Evolutionary conservation across 192 early-diverging fungal species (phyloP).

Genomic region (Coemansia sp.): DNA sequence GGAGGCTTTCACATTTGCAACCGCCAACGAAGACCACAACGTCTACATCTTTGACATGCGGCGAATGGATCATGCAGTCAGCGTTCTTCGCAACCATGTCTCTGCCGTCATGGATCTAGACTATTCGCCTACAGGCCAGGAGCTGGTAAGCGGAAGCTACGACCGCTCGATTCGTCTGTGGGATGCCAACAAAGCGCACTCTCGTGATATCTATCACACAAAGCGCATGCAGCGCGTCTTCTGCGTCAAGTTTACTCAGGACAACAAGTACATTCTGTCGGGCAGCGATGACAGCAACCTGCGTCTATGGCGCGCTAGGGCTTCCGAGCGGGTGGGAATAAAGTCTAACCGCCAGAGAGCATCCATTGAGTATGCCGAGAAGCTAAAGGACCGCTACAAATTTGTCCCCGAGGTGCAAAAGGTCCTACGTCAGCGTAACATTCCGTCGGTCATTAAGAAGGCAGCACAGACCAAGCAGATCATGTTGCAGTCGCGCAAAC

Average conservation of each 20-base stretch:
- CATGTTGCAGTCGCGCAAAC: slow-evolving; percentile 77
- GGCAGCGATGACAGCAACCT: slow-evolving; percentile 98
- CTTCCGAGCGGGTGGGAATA: slow-evolving; percentile 81
- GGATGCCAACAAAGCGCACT: slow-evolving; percentile 74
- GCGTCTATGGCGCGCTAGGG: slow-evolving; percentile 93
- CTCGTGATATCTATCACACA: slow-evolving; percentile 93
- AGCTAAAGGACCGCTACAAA: slow-evolving; percentile 92
- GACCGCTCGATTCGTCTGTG: slow-evolving; percentile 91
- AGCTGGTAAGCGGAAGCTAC: slow-evolving; percentile 95
- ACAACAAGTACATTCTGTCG: slow-evolving; percentile 90
- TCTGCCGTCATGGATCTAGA: slow-evolving; percentile 97
- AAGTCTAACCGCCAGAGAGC: slow-evolving; percentile 76
- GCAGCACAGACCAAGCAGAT: slow-evolving; percentile 78
- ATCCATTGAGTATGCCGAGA: slow-evolving; percentile 76
- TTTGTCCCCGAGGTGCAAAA: slow-evolving; percentile 86
- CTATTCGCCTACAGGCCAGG: slow-evolving; percentile 96
- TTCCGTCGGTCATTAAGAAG: slow-evolving; percentile 81
- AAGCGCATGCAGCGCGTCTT: slow-evolving; percentile 98
- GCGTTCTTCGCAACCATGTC: slow-evolving; percentile 93
- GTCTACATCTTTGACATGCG: slow-evolving; percentile 98
- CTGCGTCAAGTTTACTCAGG: slow-evolving; percentile 90
- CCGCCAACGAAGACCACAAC: slow-evolving; percentile 98
- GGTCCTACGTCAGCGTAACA: slow-evolving; percentile 83
- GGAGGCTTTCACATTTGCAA: slow-evolving; percentile 95
- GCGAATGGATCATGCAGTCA: slow-evolving; percentile 80